These are phyloP conservation scores for Neopestalotiopsis sp. DNA, from an alignment of 2,329 filamentous ascomycete species.

Conservation along the genomic window DNA sequence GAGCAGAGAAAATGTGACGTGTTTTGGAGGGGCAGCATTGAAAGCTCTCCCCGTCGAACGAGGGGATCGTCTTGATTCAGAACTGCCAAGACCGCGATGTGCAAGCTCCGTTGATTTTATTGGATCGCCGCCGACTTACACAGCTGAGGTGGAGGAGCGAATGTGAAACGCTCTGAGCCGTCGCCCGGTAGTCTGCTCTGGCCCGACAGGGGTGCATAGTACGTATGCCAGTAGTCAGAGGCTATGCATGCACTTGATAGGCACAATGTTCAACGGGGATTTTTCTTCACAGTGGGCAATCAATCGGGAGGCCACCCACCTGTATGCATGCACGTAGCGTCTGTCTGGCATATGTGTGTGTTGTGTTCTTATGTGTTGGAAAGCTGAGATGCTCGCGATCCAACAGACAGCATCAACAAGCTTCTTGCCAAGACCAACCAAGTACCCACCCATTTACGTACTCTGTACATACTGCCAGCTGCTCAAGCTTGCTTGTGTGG, in stretches of 20 bases:
- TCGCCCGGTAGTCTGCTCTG: conserved; percentile 4
- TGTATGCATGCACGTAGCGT: no score
- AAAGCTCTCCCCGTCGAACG: conserved; percentile 15
- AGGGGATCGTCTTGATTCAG: conserved; percentile 18
- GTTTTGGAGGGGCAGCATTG: conserved; percentile 17
- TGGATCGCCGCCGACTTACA: conserved; percentile 6
- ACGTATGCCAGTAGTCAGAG: neutral
- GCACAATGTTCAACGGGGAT: no score
- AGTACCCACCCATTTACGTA: no score
- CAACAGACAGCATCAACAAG: no score
- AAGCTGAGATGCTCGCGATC: no score
- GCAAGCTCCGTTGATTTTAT: conserved; percentile 6
- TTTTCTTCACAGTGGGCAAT: no score
- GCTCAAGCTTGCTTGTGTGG: no score
- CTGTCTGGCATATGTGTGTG: no score
- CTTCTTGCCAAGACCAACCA: no score
- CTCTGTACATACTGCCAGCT: no score
- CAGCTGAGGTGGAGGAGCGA: conserved; percentile 13
- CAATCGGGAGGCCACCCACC: no score
- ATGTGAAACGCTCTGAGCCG: conserved; percentile 11
- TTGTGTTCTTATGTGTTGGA: no score
- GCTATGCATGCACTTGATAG: neutral
- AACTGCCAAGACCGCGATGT: conserved; percentile 17
- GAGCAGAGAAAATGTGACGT: conserved; percentile 10
- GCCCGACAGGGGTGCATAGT: neutral